Evolutionary conservation across 1,284 basidiomycete species (phyloP).

Genomic region (Blastosporella zonata): DNA sequence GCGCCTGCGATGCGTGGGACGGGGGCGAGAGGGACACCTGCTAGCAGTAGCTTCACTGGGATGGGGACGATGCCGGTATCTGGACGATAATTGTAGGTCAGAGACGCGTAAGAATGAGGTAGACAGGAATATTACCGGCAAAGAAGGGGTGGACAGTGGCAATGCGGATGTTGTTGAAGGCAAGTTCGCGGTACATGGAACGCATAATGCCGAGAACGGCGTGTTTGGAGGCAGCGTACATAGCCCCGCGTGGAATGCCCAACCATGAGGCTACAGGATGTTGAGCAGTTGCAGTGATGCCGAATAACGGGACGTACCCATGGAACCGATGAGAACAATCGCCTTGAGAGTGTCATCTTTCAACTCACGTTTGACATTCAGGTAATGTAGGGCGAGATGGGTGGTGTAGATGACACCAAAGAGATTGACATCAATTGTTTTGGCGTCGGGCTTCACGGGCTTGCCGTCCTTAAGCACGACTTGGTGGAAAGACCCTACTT

Average conservation of each 20-base stretch:
- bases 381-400: slow-evolving; percentile 49
- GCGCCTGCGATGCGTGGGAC: slow-evolving; percentile 48
- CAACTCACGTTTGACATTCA: slow-evolving; percentile 34
- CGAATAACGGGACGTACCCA: slow-evolving; percentile 34
- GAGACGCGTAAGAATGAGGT: slow-evolving; percentile 6
- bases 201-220: slow-evolving; percentile 54
- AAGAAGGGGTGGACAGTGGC: slow-evolving; percentile 53
- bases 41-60: slow-evolving; percentile 39
- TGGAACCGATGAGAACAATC: slow-evolving; percentile 53
- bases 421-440: slow-evolving; percentile 53
- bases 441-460: slow-evolving; percentile 42
- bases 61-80: slow-evolving; percentile 48
- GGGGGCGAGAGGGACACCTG: slow-evolving; percentile 51
- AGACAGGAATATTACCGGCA: slow-evolving; percentile 34
- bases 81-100: slow-evolving; percentile 17
- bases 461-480: slow-evolving; percentile 35
- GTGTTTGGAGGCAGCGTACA: slow-evolving; percentile 54
- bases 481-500: slow-evolving; percentile 35
- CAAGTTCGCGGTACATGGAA: slow-evolving; percentile 37
- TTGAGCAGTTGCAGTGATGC: not conserved
- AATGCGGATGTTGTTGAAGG: slow-evolving; percentile 41
- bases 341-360: slow-evolving; percentile 39
- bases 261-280: slow-evolving; percentile 45
- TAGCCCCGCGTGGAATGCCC: slow-evolving; percentile 39
- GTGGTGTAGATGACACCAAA: slow-evolving; percentile 48